Evolutionary conservation across 331 rosid genomes (phyloP).

Genomic region (Acacia pycnantha): DNA sequence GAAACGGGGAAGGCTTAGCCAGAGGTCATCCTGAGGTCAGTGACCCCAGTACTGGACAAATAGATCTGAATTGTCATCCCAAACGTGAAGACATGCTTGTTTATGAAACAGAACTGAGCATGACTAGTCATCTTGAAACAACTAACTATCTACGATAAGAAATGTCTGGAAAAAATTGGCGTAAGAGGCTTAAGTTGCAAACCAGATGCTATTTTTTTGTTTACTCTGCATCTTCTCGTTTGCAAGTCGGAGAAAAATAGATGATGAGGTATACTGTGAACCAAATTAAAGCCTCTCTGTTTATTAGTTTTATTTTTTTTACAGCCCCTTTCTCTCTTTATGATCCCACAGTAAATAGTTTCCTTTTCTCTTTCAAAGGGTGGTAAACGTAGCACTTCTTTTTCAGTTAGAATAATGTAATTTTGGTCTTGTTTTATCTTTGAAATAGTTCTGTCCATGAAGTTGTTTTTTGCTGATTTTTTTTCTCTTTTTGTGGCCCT

Average conservation of each 20-base stretch:
- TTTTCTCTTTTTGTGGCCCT: not conserved
- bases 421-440: not conserved
- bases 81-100: constrained; percentile 58
- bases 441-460: not conserved
- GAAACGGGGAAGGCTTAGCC: constrained; percentile 35
- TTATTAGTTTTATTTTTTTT: constrained; percentile 11
- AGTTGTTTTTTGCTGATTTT: not conserved
- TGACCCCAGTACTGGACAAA: constrained; percentile 59
- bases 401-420: not conserved
- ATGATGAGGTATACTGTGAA: constrained; percentile 24
- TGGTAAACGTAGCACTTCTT: constrained; percentile 17
- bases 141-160: constrained; percentile 32
- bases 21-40: constrained; percentile 43
- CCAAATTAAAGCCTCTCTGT: constrained; percentile 40
- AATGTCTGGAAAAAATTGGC: constrained; percentile 37
- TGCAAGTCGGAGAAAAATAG: constrained; percentile 47
- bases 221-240: constrained; percentile 32
- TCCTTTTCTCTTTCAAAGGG: constrained; percentile 27
- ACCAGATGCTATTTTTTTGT: constrained; percentile 28
- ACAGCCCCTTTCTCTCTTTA: not conserved
- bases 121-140: constrained; percentile 47
- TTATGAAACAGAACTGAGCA: constrained; percentile 46
- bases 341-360: constrained; percentile 21
- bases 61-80: constrained; percentile 79
- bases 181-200: constrained; percentile 35